A percentile compares a stretch with the other conserved stretches of the same genome.
Conservation (phyloP, 2,329 filamentous ascomycete genomes). For the Scedosporium minutisporum region DNA sequence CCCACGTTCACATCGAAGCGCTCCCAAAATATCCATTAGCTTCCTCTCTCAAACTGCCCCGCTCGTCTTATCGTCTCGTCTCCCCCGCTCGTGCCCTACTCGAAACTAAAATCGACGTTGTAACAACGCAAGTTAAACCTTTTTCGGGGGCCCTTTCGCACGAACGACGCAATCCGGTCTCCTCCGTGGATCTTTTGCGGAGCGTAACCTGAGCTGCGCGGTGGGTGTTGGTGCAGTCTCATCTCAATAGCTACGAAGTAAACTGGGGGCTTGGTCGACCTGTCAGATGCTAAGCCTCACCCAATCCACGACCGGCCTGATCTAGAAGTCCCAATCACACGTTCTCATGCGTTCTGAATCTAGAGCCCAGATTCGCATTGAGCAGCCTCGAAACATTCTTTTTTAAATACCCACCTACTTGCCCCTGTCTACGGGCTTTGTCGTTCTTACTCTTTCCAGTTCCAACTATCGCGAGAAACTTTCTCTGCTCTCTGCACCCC, state of each 20-base stretch:
- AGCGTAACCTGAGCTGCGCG: no score
- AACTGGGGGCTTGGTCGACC: neutral
- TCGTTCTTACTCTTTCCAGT: neutral
- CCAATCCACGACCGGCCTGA: neutral
- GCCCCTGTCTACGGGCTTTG: neutral
- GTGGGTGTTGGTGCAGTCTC: no score
- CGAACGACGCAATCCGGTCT: neutral
- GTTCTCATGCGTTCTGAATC: neutral
- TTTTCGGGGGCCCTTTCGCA: neutral
- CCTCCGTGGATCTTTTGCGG: neutral
- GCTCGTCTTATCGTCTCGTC: neutral
- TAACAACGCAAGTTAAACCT: neutral
- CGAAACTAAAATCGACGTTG: neutral
- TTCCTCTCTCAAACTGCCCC: neutral
- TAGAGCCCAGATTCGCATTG: neutral
- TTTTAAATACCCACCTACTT: neutral
- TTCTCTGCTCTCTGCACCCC: neutral
- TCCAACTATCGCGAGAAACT: neutral
- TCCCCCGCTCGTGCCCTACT: neutral
- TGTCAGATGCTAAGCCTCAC: neutral
- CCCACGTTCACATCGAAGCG: neutral
- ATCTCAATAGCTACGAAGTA: neutral
- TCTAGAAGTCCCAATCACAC: neutral
- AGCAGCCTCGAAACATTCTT: neutral
- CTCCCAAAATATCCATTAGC: neutral